A percentile compares a stretch with the other conserved stretches of the same genome.
These are phyloP conservation scores for Kwoniella dejecticola DNA, from an alignment of 768 basidiomycete genomes.

Conservation along the genomic window DNA sequence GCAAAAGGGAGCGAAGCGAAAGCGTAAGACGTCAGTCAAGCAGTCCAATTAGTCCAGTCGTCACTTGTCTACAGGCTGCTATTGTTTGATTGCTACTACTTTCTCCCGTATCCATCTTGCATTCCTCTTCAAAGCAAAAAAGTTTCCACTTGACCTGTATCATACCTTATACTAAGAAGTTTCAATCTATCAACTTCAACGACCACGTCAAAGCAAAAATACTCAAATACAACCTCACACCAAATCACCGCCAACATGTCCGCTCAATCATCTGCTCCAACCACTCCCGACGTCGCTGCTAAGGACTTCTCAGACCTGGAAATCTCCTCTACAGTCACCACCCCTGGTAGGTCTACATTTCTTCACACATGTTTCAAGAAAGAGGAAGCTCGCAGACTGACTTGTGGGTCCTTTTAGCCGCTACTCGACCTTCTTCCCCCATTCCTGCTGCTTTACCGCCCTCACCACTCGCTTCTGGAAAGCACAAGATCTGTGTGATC, in stretches of 20 bases:
- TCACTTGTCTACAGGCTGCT: background rate
- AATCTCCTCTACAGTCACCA: constrained; percentile 47
- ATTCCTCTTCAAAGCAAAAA: too few species aligned
- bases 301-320: constrained; percentile 34
- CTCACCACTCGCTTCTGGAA: constrained; percentile 49
- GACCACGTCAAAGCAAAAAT: background rate
- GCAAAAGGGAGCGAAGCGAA: background rate
- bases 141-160: too few species aligned
- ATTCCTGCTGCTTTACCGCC: constrained; percentile 39
- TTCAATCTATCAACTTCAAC: too few species aligned
- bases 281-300: constrained; percentile 25
- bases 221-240: background rate
- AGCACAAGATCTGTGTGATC: constrained; percentile 55
- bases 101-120: too few species aligned
- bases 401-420: constrained; percentile 26
- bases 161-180: too few species aligned
- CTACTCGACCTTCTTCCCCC: constrained; percentile 54
- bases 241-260: constrained; percentile 26
- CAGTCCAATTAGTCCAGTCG: background rate
- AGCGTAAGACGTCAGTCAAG: constrained; percentile 10
- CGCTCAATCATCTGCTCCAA: constrained; percentile 21
- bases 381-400: background rate
- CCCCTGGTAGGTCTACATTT: constrained; percentile 39
- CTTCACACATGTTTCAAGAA: background rate
- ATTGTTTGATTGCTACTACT: too few species aligned